phyloP scores from a whole-genome alignment of 169 alveolate genomes.

The Plasmodium relictum region DNA sequence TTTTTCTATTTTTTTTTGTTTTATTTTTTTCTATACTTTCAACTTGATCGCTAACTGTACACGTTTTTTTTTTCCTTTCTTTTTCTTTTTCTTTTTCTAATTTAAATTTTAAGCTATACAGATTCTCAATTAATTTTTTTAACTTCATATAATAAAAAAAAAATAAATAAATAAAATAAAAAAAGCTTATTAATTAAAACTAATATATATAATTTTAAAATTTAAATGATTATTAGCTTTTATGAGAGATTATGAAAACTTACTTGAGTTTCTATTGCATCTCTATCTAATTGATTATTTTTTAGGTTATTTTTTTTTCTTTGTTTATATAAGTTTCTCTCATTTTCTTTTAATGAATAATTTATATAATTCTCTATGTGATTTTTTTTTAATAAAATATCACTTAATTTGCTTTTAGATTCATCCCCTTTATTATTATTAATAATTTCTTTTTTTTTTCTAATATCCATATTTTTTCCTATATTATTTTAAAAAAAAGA shows the following conservation, averaged over 20 bases:
- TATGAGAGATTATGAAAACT: neutral
- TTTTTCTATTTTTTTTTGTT: constrained; percentile 7
- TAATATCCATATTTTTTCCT: constrained; percentile 18
- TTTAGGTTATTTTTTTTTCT: neutral
- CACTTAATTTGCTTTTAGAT: constrained; percentile 1
- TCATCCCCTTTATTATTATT: neutral
- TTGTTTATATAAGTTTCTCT: neutral
- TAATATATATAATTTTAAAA: neutral
- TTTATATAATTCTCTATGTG: constrained; percentile 24
- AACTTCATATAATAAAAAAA: constrained; percentile 2
- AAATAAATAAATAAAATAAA: neutral
- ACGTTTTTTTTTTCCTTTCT: constrained; percentile 11
- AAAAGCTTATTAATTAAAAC: neutral
- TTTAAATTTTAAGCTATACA: constrained; percentile 38
- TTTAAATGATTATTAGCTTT: neutral
- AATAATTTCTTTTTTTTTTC: constrained; percentile 9
- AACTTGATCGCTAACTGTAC: neutral
- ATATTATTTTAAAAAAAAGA: constrained; percentile 24
- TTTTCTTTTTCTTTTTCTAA: constrained; percentile 57
- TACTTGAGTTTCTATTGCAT: constrained; percentile 30
- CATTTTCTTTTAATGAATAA: constrained; percentile 3
- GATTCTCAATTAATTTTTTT: constrained; percentile 52
- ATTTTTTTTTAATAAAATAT: constrained; percentile 31
- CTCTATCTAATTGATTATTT: neutral
- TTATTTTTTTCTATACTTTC: neutral